Evolutionary conservation across 225 moss, liverwort and hornwort genomes (phyloP).

Genomic region (Lunularia cruciata): DNA sequence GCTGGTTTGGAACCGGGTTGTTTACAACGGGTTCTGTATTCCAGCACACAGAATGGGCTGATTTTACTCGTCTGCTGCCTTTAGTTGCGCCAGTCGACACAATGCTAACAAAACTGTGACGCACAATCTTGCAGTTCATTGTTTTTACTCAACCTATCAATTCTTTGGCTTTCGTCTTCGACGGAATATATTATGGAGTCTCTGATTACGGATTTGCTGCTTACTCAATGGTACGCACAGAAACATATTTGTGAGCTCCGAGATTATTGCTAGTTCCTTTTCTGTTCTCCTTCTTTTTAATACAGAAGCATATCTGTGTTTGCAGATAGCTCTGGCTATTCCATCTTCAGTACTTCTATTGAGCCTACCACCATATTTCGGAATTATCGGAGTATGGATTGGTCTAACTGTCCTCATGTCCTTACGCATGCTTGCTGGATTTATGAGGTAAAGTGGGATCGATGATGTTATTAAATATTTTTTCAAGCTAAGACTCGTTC

Average conservation of each 20-base stretch:
- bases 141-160: conserved; percentile 86
- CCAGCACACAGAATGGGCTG: neutral
- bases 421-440: conserved; percentile 66
- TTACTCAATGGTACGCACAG: conserved; percentile 70
- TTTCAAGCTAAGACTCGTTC: neutral
- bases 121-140: conserved; percentile 89
- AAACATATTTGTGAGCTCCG: neutral
- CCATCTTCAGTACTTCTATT: conserved; percentile 66
- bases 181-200: conserved; percentile 89
- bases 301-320: neutral
- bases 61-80: too few species aligned
- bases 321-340: conserved; percentile 64
- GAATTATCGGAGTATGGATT: conserved; percentile 70
- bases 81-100: too few species aligned
- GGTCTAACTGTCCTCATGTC: conserved; percentile 75
- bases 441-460: conserved; percentile 53
- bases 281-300: neutral
- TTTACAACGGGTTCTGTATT: neutral
- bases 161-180: conserved; percentile 91
- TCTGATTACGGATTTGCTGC: conserved; percentile 83
- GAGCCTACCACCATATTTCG: conserved; percentile 50
- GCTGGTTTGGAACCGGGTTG: neutral
- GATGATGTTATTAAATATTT: neutral
- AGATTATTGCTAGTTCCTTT: neutral
- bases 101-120: too few species aligned